Evolutionary conservation across 345 rosid genomes (phyloP).

Genomic region (Brassica nigra): DNA sequence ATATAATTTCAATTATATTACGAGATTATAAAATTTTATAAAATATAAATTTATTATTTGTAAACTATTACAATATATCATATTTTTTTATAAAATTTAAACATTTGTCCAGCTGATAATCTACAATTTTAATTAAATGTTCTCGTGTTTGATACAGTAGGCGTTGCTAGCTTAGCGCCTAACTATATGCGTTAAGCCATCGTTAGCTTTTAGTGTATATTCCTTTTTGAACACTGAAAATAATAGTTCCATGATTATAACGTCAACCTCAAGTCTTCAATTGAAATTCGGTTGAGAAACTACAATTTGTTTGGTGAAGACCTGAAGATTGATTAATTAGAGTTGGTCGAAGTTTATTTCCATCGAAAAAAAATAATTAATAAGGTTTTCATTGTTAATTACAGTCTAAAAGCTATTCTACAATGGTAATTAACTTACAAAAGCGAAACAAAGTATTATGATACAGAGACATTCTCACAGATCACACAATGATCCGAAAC

Average conservation of each 20-base stretch:
- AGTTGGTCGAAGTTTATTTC: neutral
- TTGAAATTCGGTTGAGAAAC: neutral
- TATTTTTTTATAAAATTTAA: too few relatives aligned
- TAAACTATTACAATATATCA: too few relatives aligned
- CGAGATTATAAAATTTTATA: too few relatives aligned
- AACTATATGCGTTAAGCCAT: neutral
- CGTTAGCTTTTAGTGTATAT: neutral
- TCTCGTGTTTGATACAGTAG: too few relatives aligned
- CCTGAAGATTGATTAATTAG: neutral
- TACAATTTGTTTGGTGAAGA: neutral
- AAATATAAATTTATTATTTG: too few relatives aligned
- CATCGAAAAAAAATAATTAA: neutral
- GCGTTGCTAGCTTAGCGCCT: too few relatives aligned
- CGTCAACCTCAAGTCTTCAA: neutral
- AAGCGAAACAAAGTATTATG: neutral
- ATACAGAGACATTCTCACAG: conserved; percentile 29
- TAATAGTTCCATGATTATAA: neutral
- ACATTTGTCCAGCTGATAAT: too few relatives aligned
- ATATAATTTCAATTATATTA: too few relatives aligned
- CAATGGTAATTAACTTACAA: neutral
- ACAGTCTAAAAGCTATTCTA: conserved; percentile 27
- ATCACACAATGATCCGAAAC: conserved; percentile 47
- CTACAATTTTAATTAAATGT: too few relatives aligned
- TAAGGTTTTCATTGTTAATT: conserved; percentile 8
- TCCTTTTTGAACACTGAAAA: neutral